A percentile compares a stretch with the other conserved stretches of the same genome.
Evolutionary conservation across 1,284 basidiomycete genomes (phyloP).

Genomic region (Volvariella volvacea): DNA sequence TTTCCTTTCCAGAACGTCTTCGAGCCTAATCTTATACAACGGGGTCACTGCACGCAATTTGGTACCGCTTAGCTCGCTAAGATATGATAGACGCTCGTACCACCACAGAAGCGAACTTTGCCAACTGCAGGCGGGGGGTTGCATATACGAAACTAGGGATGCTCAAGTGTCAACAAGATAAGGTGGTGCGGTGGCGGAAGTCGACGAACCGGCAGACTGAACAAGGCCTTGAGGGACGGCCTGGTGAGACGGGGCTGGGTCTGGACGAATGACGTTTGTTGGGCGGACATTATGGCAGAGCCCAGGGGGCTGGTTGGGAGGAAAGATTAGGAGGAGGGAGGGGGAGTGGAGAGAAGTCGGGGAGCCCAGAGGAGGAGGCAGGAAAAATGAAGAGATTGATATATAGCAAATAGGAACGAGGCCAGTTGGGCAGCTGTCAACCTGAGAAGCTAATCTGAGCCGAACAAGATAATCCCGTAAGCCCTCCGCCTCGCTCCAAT

Average conservation of each 20-base stretch:
- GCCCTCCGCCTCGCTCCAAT: no score
- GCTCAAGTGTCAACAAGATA: not conserved
- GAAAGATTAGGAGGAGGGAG: not conserved
- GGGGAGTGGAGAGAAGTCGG: conserved; percentile 1
- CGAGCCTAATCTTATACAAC: conserved; percentile 51
- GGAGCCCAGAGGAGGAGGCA: conserved; percentile 3
- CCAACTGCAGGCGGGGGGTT: conserved; percentile 63
- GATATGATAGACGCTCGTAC: conserved; percentile 16
- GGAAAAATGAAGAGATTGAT: not conserved
- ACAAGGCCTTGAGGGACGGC: not conserved
- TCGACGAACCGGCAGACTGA: conserved; percentile 2
- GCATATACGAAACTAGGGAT: conserved; percentile 49
- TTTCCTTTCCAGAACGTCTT: conserved; percentile 63
- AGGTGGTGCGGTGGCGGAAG: not conserved
- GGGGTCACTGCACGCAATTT: conserved; percentile 38
- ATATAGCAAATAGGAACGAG: not conserved
- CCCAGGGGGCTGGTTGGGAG: not conserved
- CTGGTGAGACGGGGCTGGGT: not conserved
- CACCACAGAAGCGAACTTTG: conserved; percentile 55
- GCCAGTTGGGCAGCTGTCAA: no score
- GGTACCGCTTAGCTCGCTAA: conserved; percentile 1
- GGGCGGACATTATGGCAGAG: not conserved
- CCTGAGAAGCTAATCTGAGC: no score
- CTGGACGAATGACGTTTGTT: not conserved
- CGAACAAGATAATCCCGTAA: no score